A percentile compares a stretch with the other conserved stretches of the same genome.
phyloP scores from a whole-genome alignment of 176 grass and related monocot species.

The Panicum miliaceum region DNA sequence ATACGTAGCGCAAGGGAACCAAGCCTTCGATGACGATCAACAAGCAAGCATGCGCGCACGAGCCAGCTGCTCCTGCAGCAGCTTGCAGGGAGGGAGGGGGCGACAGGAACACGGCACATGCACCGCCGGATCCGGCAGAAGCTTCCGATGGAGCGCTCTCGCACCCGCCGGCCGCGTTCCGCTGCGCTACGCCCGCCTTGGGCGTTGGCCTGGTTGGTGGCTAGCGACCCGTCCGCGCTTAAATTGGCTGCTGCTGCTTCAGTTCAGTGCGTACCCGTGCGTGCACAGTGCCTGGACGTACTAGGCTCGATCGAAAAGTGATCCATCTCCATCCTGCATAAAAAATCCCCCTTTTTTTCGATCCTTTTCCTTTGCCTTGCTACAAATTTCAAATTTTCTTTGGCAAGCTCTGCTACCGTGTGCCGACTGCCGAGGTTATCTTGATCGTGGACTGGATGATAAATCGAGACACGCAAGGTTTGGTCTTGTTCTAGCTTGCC shows the following conservation, averaged over 20 bases:
- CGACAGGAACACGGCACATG: conserved; percentile 35
- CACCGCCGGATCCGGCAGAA: background rate
- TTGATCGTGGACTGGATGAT: too few species aligned
- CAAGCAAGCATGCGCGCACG: background rate
- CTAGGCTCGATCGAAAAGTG: background rate
- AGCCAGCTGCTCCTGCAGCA: background rate
- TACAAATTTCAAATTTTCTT: too few species aligned
- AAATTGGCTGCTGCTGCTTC: background rate
- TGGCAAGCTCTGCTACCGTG: too few species aligned
- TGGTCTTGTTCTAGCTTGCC: too few species aligned
- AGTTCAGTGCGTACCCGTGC: background rate
- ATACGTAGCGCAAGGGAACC: background rate
- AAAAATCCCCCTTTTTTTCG: background rate
- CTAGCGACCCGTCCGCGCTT: background rate
- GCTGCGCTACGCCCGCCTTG: background rate
- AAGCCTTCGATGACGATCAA: too few species aligned
- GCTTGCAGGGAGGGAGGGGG: background rate
- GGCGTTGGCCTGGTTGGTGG: background rate
- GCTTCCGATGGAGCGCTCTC: background rate
- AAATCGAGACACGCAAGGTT: too few species aligned
- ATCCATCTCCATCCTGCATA: background rate
- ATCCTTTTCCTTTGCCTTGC: background rate
- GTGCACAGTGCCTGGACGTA: background rate
- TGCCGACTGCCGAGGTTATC: too few species aligned
- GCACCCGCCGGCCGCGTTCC: background rate